These are phyloP conservation scores for Alternaria triticina DNA, from an alignment of 2,329 filamentous ascomycete genomes.

Conservation along the genomic window DNA sequence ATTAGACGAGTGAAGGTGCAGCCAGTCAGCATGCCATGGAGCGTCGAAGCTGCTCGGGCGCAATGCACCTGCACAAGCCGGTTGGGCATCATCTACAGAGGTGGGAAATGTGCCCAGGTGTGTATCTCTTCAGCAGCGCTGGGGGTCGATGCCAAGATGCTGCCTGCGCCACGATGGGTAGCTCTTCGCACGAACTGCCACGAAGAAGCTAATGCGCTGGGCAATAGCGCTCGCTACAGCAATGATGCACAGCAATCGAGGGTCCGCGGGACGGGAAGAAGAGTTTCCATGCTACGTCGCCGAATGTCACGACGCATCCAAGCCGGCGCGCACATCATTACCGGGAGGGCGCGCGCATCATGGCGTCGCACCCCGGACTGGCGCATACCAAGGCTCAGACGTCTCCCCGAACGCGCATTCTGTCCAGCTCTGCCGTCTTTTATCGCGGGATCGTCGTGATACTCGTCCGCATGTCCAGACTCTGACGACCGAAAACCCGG, in stretches of 20 bases:
- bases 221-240: constrained; percentile 5
- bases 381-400: constrained; percentile 12
- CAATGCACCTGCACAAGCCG: background rate
- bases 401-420: background rate
- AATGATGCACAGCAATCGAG: constrained; percentile 10
- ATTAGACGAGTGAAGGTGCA: constrained; percentile 23
- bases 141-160: background rate
- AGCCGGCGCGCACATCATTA: constrained; percentile 18
- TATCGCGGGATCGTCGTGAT: background rate
- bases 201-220: constrained; percentile 2
- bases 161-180: constrained; percentile 1
- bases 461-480: background rate
- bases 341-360: constrained; percentile 23
- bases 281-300: constrained; percentile 17
- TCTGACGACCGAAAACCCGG: background rate
- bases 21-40: constrained; percentile 15
- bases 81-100: background rate
- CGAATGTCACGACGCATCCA: constrained; percentile 18
- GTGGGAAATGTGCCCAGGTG: background rate
- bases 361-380: constrained; percentile 5
- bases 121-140: background rate
- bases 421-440: background rate
- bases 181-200: constrained; percentile 1
- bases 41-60: constrained; percentile 3
- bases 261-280: constrained; percentile 11